Base-by-base conservation (phyloP, 208 protist species). In the Acanthamoeba healyi region DNA sequence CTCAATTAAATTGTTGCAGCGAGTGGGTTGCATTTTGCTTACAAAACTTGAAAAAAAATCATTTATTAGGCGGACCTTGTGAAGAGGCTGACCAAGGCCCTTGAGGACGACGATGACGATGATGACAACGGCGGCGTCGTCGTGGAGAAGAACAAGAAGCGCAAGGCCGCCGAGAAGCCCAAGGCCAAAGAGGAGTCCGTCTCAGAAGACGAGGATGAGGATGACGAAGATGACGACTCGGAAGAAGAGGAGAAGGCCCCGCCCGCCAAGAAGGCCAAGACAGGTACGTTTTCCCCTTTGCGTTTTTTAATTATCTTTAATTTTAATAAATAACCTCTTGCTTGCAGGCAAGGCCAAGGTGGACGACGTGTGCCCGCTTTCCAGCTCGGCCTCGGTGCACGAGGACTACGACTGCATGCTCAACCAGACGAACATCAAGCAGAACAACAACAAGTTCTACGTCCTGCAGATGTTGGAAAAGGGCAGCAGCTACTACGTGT, bases 381-480 rank as follows among this genome's bases (percentile, higher is more conserved):
- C 67, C 3, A 32, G 87, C 29, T 65, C 34, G 24, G 44, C 54
- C 9, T 4, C 93, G 9, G 86, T 94, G 40, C 42, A 88, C 51
- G 56, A 94, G n/a, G 74, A 88, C 88, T 94, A 65, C 51, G 72
- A 94, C 58, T 93, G 87, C 44, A 98, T 96, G 95, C 94, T 98
- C 15, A 98, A 98, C 94, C 97, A 98, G 94, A 98, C 97, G 40
- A 97, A 98, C 93, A 97, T 98, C 87, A 77, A 87, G 12, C 22
- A 96, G 36, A 97, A 97, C 96, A 97, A 97, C 96, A 97, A 97
- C 95, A 97, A 98, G 95, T 98, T 94, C 94, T 98, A 98, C 94
- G 95, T 98, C 56, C 96, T 97, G 84, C 97, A 98, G 77, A 63
- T 98, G n/a, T 67, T 98, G 19, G 46, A 94, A 19, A 74, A 40